Base-by-base conservation (phyloP, 495 filamentous ascomycete species). In the Trichoderma reesei region DNA sequence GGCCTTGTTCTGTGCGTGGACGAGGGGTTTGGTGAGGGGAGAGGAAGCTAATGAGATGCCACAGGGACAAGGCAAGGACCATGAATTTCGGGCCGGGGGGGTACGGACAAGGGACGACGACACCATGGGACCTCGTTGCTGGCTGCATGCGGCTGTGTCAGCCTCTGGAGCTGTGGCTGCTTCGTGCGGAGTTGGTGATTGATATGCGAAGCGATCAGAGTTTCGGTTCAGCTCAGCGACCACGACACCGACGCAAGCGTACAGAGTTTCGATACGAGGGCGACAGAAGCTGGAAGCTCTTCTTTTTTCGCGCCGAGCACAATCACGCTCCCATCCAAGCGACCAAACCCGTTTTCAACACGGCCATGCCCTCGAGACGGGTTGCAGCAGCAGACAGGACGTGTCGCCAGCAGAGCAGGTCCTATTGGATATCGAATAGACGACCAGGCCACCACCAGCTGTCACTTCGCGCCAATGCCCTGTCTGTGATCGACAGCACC, bases 111-210 rank as follows among this genome's bases (percentile, higher is more conserved):
- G 42, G 13, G 42, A n/a, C 13, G 42, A 16, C 10, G 42, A 14
- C n/a, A 16, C 13, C 42, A 16, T 14, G 14, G 42, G 13, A 5
- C 14, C n/a, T 5, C 16, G 9, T 46, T 46, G 42, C 42, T 31
- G 48, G 48, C 48, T 16, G 48, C 48, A 54, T 54, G 48, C 48
- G 48, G 33, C 48, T 54, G 48, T 33, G 18, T 54, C 18, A 54
- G 48, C 48, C 7, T 20, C 33, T 16, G 26, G 33, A 46, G 37
- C 37, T 39, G 10, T 10, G 37, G 10, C n/a, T 41, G 41, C 41
- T 41, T 41, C 14, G 9, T 41, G 41, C 41, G 41, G 41, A 41
- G 9, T 8, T 14, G 41, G 41, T 14, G 14, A 10, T 14, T 41
- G 9, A 14, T 41, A 8, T 41, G n/a, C 41, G 5, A 41, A 6